Evolutionary conservation across 225 moss, liverwort and hornwort genomes (phyloP).

Genomic region (Thuidium tamariscinum): DNA sequence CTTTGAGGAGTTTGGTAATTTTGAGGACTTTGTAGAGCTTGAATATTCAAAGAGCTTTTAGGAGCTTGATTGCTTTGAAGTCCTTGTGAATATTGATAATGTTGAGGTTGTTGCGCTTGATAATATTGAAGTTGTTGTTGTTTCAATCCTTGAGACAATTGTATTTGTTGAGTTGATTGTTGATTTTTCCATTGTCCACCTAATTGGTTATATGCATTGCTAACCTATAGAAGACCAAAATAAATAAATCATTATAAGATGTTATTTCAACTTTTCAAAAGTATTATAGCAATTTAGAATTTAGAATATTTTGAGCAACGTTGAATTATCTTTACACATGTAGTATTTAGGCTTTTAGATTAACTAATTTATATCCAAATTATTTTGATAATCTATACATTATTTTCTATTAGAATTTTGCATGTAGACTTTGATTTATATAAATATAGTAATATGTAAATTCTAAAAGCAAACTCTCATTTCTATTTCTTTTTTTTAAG

Average conservation of each 20-base stretch:
- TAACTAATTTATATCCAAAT: background rate
- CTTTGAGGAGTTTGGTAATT: background rate
- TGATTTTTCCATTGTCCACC: background rate
- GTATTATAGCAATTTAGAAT: background rate
- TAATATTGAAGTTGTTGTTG: background rate
- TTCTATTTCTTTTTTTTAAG: too few species aligned
- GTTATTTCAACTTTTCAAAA: background rate
- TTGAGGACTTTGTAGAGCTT: background rate
- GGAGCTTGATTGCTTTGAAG: background rate
- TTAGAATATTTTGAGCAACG: too few species aligned
- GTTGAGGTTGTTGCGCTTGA: background rate
- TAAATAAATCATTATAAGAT: background rate
- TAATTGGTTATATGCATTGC: background rate
- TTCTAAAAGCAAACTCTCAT: background rate
- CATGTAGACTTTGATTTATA: too few species aligned
- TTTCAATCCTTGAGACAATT: background rate
- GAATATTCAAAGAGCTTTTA: rapidly evolving
- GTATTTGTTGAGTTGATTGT: background rate
- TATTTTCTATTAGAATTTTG: background rate
- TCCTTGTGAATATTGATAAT: background rate
- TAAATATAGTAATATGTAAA: too few species aligned
- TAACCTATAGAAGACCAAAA: background rate
- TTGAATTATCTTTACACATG: rapidly evolving
- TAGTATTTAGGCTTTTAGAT: background rate
- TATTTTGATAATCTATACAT: background rate